phyloP scores from a whole-genome alignment of 768 basidiomycete species.

The Phanerochaete carnosa region DNA sequence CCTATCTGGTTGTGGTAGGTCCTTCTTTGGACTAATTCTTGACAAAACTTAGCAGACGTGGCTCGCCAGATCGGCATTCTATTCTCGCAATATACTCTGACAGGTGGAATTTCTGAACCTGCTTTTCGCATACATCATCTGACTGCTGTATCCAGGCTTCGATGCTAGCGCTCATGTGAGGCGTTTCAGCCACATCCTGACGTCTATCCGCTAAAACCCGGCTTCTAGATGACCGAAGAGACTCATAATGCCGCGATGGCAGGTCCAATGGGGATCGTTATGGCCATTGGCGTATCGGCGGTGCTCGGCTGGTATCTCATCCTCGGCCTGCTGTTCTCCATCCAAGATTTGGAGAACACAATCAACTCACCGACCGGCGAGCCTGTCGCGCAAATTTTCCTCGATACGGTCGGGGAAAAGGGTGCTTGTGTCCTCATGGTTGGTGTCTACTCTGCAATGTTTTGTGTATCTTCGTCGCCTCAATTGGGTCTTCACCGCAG shows the following conservation, averaged over 20 bases:
- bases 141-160: constrained; percentile 43
- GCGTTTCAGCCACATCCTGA: background rate
- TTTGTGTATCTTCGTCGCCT: background rate
- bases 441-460: constrained; percentile 2
- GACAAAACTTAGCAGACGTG: background rate
- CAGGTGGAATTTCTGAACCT: constrained; percentile 38
- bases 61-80: constrained; percentile 52
- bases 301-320: constrained; percentile 75
- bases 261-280: constrained; percentile 64
- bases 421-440: constrained; percentile 78
- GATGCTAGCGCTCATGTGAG: constrained; percentile 71
- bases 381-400: constrained; percentile 76
- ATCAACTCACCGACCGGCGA: constrained; percentile 53
- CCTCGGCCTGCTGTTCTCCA: constrained; percentile 69
- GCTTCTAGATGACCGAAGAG: constrained; percentile 69
- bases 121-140: background rate
- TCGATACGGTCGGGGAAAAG: constrained; percentile 70
- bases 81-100: constrained; percentile 76
- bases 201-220: background rate
- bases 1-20: constrained; percentile 54
- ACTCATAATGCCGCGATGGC: constrained; percentile 61
- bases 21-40: background rate
- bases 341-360: constrained; percentile 63
- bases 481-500: constrained; percentile 24
- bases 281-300: constrained; percentile 70